Conservation (phyloP, 2,329 filamentous ascomycete genomes). For the Trichoderma arundinaceum region DNA sequence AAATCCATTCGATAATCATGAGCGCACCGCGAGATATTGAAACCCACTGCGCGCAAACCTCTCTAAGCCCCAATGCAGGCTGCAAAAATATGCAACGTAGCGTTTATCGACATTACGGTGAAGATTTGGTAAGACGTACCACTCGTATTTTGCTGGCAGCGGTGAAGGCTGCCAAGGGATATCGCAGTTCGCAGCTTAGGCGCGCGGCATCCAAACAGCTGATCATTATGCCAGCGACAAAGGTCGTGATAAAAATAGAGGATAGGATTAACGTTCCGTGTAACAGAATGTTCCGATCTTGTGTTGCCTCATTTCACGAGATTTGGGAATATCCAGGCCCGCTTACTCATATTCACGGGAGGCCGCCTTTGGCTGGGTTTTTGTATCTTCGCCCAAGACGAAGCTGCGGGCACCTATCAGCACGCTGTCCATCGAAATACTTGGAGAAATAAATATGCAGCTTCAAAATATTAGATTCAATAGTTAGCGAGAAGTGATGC, state of each 20-base stretch:
- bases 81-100: slow-evolving; percentile 1
- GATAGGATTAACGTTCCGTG: not conserved
- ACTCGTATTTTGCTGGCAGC: not conserved
- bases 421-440: too few relatives aligned
- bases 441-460: too few relatives aligned
- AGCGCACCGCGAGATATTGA: slow-evolving; percentile 10
- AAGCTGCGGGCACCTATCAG: too few relatives aligned
- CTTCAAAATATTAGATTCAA: too few relatives aligned
- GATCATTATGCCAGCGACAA: not conserved
- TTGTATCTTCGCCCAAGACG: too few relatives aligned
- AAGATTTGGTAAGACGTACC: slow-evolving; percentile 4
- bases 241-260: not conserved
- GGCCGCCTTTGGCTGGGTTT: not conserved
- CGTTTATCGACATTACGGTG: slow-evolving; percentile 2
- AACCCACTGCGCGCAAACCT: slow-evolving; percentile 5
- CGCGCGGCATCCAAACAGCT: slow-evolving; percentile 26
- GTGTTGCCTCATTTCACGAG: not conserved
- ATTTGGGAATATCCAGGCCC: not conserved
- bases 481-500: too few relatives aligned
- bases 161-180: not conserved
- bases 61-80: slow-evolving; percentile 7
- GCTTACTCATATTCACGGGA: not conserved
- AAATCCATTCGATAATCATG: slow-evolving; percentile 12
- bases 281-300: too few relatives aligned
- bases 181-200: slow-evolving; percentile 5